These are phyloP conservation scores for Vitis labrusca DNA, from an alignment of 164 flowering plant species.

Conservation along the genomic window DNA sequence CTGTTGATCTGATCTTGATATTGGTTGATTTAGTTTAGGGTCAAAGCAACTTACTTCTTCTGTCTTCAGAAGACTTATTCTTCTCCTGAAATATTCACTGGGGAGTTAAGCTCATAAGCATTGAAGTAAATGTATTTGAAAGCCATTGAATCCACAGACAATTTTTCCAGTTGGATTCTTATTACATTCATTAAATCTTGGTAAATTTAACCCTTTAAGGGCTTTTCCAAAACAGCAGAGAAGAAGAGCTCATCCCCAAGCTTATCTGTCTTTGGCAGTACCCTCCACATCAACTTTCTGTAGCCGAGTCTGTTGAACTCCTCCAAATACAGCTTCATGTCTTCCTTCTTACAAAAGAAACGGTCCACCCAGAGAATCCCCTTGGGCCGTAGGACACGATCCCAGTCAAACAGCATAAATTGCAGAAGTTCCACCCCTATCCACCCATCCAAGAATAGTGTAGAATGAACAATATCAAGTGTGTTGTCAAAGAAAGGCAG, in stretches of 20 bases:
- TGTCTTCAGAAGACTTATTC: too few species aligned
- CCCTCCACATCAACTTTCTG: conserved; percentile 33
- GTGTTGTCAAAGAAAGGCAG: conserved; percentile 46
- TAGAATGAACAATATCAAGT: conserved; percentile 40
- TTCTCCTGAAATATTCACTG: too few species aligned
- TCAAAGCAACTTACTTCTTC: too few species aligned
- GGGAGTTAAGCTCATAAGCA: not conserved
- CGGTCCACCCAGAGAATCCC: conserved; percentile 43
- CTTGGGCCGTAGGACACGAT: conserved; percentile 31
- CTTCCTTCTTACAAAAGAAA: conserved; percentile 33
- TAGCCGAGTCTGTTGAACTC: conserved; percentile 26
- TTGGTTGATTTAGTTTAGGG: too few species aligned
- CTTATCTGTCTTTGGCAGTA: conserved; percentile 36
- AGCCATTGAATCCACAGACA: not conserved
- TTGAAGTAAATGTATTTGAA: not conserved
- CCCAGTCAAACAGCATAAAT: conserved; percentile 41
- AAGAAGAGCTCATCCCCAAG: conserved; percentile 34
- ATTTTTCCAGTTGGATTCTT: not conserved
- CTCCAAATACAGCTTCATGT: conserved; percentile 27
- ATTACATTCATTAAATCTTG: not conserved
- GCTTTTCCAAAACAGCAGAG: conserved; percentile 43
- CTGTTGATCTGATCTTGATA: too few species aligned
- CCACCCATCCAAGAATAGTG: conserved; percentile 43
- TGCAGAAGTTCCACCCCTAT: conserved; percentile 37
- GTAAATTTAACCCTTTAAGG: conserved; percentile 15